Conservation (phyloP, 2,329 filamentous ascomycete species). For the Orbilia javanica region DNA sequence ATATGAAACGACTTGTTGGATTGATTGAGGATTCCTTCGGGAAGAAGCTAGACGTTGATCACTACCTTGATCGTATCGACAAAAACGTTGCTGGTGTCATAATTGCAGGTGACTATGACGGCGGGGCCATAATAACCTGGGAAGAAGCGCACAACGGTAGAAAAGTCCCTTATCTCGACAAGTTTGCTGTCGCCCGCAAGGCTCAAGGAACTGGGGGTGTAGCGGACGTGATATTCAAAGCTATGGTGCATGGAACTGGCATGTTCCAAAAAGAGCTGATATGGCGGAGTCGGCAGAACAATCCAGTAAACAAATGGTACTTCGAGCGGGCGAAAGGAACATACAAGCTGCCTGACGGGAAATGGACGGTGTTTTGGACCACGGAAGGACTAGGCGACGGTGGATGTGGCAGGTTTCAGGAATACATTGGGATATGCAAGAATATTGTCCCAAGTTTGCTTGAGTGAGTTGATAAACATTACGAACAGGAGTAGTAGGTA, state of each 20-base stretch:
- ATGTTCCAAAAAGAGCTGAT: slow-evolving; percentile 86
- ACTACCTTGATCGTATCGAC: slow-evolving; percentile 85
- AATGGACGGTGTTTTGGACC: slow-evolving; percentile 99
- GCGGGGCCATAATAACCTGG: slow-evolving; percentile 94
- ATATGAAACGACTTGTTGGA: slow-evolving; percentile 83
- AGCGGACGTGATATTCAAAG: slow-evolving; percentile 94
- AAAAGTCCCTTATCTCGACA: slow-evolving; percentile 93
- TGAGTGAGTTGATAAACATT: slow-evolving; percentile 62
- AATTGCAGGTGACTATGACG: slow-evolving; percentile 95
- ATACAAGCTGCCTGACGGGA: slow-evolving; percentile 81
- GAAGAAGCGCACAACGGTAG: slow-evolving; percentile 75
- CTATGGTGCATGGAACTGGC: slow-evolving; percentile 79
- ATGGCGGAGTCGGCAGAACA: slow-evolving; percentile 89
- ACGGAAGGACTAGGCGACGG: slow-evolving; percentile 72
- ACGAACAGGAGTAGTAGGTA: neutral
- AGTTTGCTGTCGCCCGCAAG: slow-evolving; percentile 91
- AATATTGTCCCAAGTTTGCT: slow-evolving; percentile 69
- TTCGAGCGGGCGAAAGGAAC: slow-evolving; percentile 89
- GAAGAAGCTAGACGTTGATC: slow-evolving; percentile 82
- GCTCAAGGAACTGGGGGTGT: slow-evolving; percentile 92
- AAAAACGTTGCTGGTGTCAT: slow-evolving; percentile 89
- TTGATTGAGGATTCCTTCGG: slow-evolving; percentile 95
- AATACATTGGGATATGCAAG: slow-evolving; percentile 69
- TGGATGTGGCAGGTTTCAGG: slow-evolving; percentile 67
- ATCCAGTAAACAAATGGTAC: slow-evolving; percentile 99